Percentiles rank a stretch among this genome's conserved stretches.
phyloP scores from a whole-genome alignment of 495 filamentous ascomycete genomes.

The Penicillium pancosmium region DNA sequence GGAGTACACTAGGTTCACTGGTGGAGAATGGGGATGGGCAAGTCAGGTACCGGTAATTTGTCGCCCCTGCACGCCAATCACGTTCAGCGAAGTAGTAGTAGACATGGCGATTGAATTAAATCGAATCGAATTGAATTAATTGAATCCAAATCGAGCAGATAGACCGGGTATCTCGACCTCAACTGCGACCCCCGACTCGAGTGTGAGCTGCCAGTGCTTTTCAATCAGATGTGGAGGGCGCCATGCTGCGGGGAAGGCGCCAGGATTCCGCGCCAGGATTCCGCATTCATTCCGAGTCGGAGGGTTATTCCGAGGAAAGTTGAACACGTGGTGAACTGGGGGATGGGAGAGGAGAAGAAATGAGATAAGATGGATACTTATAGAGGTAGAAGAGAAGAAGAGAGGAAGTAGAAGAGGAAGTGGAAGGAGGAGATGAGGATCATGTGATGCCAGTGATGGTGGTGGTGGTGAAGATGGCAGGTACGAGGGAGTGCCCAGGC shows the following conservation, averaged over 20 bases:
- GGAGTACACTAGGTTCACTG: too few relatives aligned
- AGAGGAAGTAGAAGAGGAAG: too few relatives aligned
- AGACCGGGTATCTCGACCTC: too few relatives aligned
- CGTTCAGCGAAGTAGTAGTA: slow-evolving; percentile 12
- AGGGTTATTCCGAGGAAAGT: not conserved
- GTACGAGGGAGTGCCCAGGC: too few relatives aligned
- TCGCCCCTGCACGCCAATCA: slow-evolving; percentile 23
- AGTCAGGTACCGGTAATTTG: slow-evolving; percentile 17
- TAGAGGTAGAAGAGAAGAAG: too few relatives aligned
- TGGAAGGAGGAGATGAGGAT: too few relatives aligned
- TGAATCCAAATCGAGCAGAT: not conserved
- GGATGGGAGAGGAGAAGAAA: too few relatives aligned
- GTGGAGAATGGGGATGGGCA: not conserved
- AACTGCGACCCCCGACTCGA: too few relatives aligned
- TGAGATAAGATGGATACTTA: too few relatives aligned
- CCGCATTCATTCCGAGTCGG: slow-evolving; percentile 2
- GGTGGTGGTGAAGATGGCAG: too few relatives aligned
- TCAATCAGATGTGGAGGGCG: not conserved
- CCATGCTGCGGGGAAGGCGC: not conserved
- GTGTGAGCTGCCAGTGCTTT: not conserved
- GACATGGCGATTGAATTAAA: slow-evolving; percentile 5
- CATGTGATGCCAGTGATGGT: too few relatives aligned
- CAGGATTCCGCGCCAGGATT: not conserved
- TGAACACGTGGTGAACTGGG: not conserved
- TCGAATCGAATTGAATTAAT: not conserved